Evolutionary conservation across 441 rosid species (phyloP).

Genomic region (Jatropha podagrica): DNA sequence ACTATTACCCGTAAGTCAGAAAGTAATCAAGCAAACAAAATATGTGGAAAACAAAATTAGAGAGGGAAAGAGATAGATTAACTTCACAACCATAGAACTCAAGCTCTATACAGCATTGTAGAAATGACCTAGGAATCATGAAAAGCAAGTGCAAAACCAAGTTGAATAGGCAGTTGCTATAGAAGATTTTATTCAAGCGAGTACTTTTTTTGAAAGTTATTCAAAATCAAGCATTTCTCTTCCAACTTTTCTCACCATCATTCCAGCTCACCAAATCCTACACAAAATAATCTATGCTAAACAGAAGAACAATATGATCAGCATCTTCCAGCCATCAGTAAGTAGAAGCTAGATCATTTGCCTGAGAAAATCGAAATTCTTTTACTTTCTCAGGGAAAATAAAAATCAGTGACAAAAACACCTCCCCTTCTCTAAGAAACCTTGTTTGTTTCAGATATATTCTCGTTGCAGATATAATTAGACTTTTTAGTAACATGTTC

Average conservation of each 20-base stretch:
- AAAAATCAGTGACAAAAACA: background rate
- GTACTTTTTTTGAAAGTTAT: conserved; percentile 2
- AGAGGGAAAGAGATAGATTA: background rate
- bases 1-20: conserved; percentile 17
- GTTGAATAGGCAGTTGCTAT: background rate
- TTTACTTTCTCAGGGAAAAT: background rate
- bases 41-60: background rate
- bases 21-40: conserved; percentile 3
- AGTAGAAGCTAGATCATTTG: background rate
- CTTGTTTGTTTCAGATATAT: background rate
- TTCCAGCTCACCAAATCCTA: conserved; percentile 1
- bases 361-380: background rate
- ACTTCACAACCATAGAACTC: background rate
- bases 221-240: background rate
- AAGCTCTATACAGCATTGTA: background rate
- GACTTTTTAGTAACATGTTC: background rate
- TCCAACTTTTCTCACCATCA: background rate
- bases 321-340: background rate
- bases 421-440: conserved; percentile 4
- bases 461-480: background rate
- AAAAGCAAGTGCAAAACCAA: background rate
- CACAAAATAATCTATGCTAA: background rate
- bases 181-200: background rate
- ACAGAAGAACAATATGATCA: background rate
- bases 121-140: background rate